Conservation (phyloP, 1,284 basidiomycete genomes). For the Uromyces viciae-fabae region DNA sequence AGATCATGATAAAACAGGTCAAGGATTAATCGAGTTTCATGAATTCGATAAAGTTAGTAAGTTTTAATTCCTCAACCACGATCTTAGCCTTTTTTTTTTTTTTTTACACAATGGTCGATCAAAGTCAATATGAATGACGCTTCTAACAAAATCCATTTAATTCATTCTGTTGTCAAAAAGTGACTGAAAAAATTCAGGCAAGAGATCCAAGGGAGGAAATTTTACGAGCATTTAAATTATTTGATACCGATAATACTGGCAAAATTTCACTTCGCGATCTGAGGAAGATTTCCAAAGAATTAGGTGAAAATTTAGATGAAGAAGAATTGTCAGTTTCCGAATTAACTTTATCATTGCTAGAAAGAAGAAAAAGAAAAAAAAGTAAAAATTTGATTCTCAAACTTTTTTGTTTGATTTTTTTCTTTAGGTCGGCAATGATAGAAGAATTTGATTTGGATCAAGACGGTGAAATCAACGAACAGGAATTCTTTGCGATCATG, state of each 20-base stretch:
- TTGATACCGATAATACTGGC: slow-evolving; percentile 92
- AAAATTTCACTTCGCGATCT: slow-evolving; percentile 90
- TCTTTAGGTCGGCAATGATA: slow-evolving; percentile 92
- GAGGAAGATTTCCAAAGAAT: slow-evolving; percentile 89
- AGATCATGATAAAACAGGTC: slow-evolving; percentile 83
- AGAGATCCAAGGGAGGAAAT: slow-evolving; percentile 97
- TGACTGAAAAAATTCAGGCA: slow-evolving; percentile 87
- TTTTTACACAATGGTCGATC: slow-evolving; percentile 5
- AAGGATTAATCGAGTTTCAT: slow-evolving; percentile 88
- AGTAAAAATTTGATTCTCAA: neutral
- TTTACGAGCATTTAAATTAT: slow-evolving; percentile 86
- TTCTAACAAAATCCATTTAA: too few relatives aligned
- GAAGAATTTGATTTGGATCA: slow-evolving; percentile 99
- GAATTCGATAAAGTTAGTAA: slow-evolving; percentile 93
- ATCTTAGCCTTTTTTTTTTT: slow-evolving; percentile 1
- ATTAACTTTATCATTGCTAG: too few relatives aligned
- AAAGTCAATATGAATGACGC: neutral
- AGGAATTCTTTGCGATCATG: slow-evolving; percentile 94
- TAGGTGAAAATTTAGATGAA: slow-evolving; percentile 91
- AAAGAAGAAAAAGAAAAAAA: too few relatives aligned
- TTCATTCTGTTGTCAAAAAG: slow-evolving; percentile 58
- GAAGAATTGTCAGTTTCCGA: slow-evolving; percentile 81
- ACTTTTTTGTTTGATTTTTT: neutral
- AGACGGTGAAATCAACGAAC: slow-evolving; percentile 93
- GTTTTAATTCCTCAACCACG: slow-evolving; percentile 56